These are phyloP conservation scores for Talaromyces pinophilus DNA, from an alignment of 2,329 filamentous ascomycete species.

Conservation along the genomic window DNA sequence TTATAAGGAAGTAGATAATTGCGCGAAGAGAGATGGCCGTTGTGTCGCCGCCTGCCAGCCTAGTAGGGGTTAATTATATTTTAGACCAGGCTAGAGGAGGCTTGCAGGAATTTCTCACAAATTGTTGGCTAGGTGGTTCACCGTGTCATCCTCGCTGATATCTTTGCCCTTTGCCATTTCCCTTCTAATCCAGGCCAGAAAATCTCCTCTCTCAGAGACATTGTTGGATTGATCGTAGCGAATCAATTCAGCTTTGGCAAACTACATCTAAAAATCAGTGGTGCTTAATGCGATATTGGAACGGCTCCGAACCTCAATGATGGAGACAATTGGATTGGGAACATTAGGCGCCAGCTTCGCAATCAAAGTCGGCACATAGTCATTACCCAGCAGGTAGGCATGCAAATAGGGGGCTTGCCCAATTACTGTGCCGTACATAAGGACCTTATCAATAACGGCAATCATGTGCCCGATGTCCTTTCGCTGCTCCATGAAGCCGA, in stretches of 20 bases:
- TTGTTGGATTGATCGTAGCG: not conserved
- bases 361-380: not conserved
- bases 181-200: not conserved
- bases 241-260: not conserved
- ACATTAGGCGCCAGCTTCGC: not conserved
- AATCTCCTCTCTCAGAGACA: not conserved
- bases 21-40: not conserved
- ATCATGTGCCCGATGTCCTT: not conserved
- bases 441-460: not conserved
- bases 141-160: not conserved
- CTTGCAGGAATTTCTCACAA: not conserved
- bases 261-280: not conserved
- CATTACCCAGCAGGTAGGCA: not conserved
- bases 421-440: not conserved
- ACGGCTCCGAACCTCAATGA: not conserved
- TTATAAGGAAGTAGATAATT: not conserved
- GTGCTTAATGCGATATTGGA: not conserved
- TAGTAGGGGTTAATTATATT: not conserved
- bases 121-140: not conserved
- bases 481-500: constrained; percentile 3
- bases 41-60: not conserved
- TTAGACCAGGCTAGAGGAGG: not conserved
- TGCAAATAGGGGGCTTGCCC: not conserved
- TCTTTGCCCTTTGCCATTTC: not conserved
- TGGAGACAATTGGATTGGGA: not conserved